phyloP scores from a whole-genome alignment of 805 yeast genomes.

The Saccharomycopsis fibuligera region DNA sequence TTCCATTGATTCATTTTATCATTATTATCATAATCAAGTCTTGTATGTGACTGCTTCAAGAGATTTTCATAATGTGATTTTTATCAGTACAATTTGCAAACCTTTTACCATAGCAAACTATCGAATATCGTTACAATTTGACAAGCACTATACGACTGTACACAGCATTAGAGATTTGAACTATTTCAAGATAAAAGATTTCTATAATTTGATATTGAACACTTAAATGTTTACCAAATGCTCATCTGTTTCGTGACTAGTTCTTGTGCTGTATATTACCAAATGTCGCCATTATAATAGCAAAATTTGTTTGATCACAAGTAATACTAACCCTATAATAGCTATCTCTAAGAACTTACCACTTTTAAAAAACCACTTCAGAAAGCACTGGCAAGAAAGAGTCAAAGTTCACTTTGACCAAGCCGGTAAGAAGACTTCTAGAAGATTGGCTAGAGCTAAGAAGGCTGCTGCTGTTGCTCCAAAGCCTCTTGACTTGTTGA shows the following conservation, averaged over 20 bases:
- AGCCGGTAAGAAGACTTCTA: slow-evolving; percentile 98
- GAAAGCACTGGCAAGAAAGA: slow-evolving; percentile 99
- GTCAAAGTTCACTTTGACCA: slow-evolving; percentile 99
- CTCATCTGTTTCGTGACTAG: not conserved
- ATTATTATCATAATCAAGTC: too few relatives aligned
- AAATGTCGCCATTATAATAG: not conserved
- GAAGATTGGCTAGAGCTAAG: slow-evolving; percentile 90
- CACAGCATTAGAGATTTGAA: not conserved
- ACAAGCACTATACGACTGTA: too few relatives aligned
- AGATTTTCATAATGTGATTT: too few relatives aligned
- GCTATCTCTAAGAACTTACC: slow-evolving; percentile 99
- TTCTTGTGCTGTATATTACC: not conserved
- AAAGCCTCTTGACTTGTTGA: slow-evolving; percentile 91
- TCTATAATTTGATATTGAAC: not conserved
- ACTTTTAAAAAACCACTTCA: slow-evolving; percentile 98
- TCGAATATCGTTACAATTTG: too few relatives aligned
- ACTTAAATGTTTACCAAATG: not conserved
- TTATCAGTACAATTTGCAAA: too few relatives aligned
- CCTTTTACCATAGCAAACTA: too few relatives aligned
- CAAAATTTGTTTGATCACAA: not conserved
- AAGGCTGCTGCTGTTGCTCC: slow-evolving; percentile 96
- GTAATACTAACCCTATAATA: slow-evolving; percentile 25
- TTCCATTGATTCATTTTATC: too few relatives aligned
- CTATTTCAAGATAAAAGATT: not conserved
- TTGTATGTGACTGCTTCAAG: too few relatives aligned